Base-by-base conservation (phyloP, 202 grass and related monocot species). In the Brachypodium distachyon region DNA sequence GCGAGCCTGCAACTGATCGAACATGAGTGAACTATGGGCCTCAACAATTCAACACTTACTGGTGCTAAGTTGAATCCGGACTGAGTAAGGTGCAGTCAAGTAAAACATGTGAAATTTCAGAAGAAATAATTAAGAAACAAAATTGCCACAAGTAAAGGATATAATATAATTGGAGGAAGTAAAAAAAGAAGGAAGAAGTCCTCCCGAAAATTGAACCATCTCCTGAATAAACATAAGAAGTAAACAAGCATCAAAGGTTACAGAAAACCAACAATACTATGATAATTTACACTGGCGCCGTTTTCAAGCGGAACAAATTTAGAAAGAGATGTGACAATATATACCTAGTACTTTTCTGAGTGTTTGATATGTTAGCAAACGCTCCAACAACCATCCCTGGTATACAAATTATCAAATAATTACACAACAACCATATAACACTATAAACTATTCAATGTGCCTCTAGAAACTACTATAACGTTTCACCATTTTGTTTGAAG, bases 161-260 rank as follows among this genome's bases (percentile, higher is more conserved):
- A 97, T 97, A 97, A 97, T 97, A 97, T 97, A 76, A 97, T 93
- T 32, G 93, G 93, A 79, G 93, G 93, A 59, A 97, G 66, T 58
- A 97, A 87, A 79, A 97, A 97, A 29, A 97, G 93, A 80, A 97
- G 88, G 86, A 97, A 97, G 76, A 97, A 85, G 54, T 97, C 93
- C 81, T 93, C 93, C 39, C 82, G 86, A 86, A 97, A 97, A 87
- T 97, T 97, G 77, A 93, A 93, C 93, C 93, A 97, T 77, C 83
- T 77, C 93, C 90, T 97, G 72, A 40, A 87, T 78, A 78, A 53
- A 63, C 57, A 70, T 83, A 74, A 39, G 40, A 73, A 58, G 22
- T 37, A 72, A 54, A 50, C 10, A 58, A 51, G 33, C 22, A 65
- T 63, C 72, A 83, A 41, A 18, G 13, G 6, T 12, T 47, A 18